A percentile compares a stretch with the other conserved stretches of the same genome.
Conservation (phyloP, 805 yeast genomes). For the Hanseniaspora lindneri region DNA sequence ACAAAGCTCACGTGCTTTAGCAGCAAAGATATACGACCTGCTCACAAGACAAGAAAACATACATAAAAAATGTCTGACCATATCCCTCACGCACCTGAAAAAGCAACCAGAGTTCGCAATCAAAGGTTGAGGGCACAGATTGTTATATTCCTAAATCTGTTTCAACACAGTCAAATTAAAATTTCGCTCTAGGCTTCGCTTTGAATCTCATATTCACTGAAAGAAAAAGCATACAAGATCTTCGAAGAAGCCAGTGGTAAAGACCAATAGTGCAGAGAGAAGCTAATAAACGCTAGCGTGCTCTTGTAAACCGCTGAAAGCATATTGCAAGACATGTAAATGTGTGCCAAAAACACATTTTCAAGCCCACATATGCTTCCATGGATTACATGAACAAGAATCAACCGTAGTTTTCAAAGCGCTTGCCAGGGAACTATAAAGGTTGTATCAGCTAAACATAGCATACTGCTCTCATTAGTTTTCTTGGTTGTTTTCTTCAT, state of each 20-base stretch:
- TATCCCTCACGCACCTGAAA: slow-evolving; percentile 6
- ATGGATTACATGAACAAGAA: not conserved
- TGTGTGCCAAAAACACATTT: not conserved
- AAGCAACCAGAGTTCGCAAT: not conserved
- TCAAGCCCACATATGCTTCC: not conserved
- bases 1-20: too few relatives aligned
- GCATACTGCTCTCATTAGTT: too few relatives aligned
- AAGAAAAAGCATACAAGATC: slow-evolving; percentile 31
- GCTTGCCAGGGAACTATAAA: too few relatives aligned
- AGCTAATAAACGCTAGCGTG: not conserved
- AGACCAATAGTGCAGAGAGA: not conserved
- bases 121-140: slow-evolving; percentile 13
- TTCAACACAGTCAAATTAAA: slow-evolving; percentile 11
- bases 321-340: not conserved
- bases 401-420: too few relatives aligned
- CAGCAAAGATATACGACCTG: not conserved
- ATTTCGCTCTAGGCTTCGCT: slow-evolving; percentile 34
- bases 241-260: slow-evolving; percentile 34
- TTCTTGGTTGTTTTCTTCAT: too few relatives aligned
- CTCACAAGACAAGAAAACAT: not conserved
- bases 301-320: not conserved
- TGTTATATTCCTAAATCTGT: slow-evolving; percentile 2
- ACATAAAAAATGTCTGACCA: slow-evolving; percentile 7
- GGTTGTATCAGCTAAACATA: too few relatives aligned
- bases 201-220: slow-evolving; percentile 36